Percentiles rank a stretch among this genome's conserved stretches.
These are phyloP conservation scores for Begonia masoniana DNA, from an alignment of 306 rosid genomes.

Conservation along the genomic window DNA sequence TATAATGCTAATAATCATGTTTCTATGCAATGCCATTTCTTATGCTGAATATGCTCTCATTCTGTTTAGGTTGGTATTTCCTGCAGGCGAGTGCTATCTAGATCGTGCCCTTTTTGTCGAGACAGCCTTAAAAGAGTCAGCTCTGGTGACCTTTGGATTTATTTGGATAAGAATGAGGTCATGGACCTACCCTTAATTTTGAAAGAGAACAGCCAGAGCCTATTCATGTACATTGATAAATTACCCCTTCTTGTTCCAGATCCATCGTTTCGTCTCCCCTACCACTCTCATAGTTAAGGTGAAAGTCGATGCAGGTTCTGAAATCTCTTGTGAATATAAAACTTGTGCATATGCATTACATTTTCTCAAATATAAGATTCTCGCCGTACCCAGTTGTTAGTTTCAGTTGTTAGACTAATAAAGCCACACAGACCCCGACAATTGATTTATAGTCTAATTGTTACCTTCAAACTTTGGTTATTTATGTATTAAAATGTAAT, in stretches of 20 bases:
- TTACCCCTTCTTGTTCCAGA: conserved; percentile 63
- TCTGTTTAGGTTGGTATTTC: conserved; percentile 2
- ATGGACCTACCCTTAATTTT: conserved; percentile 43
- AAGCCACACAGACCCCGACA: too few relatives aligned
- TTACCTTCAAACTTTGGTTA: too few relatives aligned
- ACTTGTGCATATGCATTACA: not conserved
- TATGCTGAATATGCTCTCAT: not conserved
- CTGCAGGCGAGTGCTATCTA: conserved; percentile 58
- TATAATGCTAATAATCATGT: conserved; percentile 5
- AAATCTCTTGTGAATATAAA: conserved; percentile 5
- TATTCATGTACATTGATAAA: conserved; percentile 61
- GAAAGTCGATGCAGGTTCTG: conserved; percentile 13
- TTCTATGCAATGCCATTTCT: not conserved
- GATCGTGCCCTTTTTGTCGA: conserved; percentile 89
- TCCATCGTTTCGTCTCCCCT: conserved; percentile 30
- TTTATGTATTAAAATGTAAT: too few relatives aligned
- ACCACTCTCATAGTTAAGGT: conserved; percentile 47
- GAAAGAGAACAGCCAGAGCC: conserved; percentile 54
- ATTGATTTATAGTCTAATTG: too few relatives aligned
- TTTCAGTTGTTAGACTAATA: too few relatives aligned
- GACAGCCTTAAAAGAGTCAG: conserved; percentile 61
- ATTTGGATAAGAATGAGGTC: conserved; percentile 43
- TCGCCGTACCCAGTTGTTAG: too few relatives aligned
- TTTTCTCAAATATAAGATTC: too few relatives aligned
- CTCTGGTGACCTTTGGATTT: conserved; percentile 81